phyloP scores from a whole-genome alignment of 2,329 filamentous ascomycete genomes.

The Apiospora pterosperma region DNA sequence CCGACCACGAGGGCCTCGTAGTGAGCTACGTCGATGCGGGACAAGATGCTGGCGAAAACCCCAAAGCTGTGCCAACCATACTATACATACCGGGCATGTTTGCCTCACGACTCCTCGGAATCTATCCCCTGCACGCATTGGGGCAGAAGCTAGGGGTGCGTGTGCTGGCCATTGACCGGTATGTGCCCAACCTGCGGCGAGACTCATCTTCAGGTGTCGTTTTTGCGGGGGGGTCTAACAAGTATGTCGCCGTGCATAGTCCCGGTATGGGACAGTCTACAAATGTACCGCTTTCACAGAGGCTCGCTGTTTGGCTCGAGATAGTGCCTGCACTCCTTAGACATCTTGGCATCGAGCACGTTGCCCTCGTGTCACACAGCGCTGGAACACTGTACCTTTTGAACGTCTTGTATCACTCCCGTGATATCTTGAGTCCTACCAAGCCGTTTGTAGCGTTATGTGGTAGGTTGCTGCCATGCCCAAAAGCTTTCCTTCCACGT shows the following conservation, averaged over 20 bases:
- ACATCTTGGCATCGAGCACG: slow-evolving; percentile 27
- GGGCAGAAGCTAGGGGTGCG: slow-evolving; percentile 12
- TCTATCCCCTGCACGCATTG: slow-evolving; percentile 9
- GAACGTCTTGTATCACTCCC: slow-evolving; percentile 18
- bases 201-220: slow-evolving; percentile 23
- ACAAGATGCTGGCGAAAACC: neutral
- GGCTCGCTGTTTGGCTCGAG: slow-evolving; percentile 26
- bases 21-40: slow-evolving; percentile 12
- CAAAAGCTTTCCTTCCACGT: too few relatives aligned
- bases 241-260: slow-evolving; percentile 7
- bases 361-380: slow-evolving; percentile 19
- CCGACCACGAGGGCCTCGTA: slow-evolving; percentile 13
- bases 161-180: slow-evolving; percentile 21
- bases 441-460: slow-evolving; percentile 15
- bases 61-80: slow-evolving; percentile 5
- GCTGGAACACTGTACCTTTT: slow-evolving; percentile 18
- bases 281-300: slow-evolving; percentile 15
- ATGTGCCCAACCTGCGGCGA: slow-evolving; percentile 25
- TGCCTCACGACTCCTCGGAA: slow-evolving; percentile 9
- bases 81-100: slow-evolving; percentile 19
- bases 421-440: slow-evolving; percentile 18
- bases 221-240: slow-evolving; percentile 29
- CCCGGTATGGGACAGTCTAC: slow-evolving; percentile 34
- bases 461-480: neutral
- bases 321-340: slow-evolving; percentile 27